These are phyloP conservation scores for Boletellus deceptivus DNA, from an alignment of 1,284 basidiomycete species.

Conservation along the genomic window DNA sequence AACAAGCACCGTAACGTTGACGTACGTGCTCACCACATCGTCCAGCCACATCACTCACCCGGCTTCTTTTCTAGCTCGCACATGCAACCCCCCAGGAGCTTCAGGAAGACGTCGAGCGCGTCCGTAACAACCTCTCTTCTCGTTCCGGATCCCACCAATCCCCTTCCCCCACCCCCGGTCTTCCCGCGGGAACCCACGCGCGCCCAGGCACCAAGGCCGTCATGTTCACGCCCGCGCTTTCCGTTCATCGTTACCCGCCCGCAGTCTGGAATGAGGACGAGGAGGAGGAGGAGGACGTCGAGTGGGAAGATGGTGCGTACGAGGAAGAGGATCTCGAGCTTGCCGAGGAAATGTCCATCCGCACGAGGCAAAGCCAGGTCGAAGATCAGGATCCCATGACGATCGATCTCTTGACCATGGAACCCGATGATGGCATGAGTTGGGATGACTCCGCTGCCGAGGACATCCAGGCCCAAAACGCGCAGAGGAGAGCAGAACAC, in stretches of 20 bases:
- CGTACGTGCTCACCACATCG: slow-evolving; percentile 47
- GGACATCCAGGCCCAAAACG: slow-evolving; percentile 41
- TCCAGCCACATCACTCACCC: neutral
- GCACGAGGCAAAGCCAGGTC: slow-evolving; percentile 37
- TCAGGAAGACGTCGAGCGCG: slow-evolving; percentile 51
- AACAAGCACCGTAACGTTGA: slow-evolving; percentile 99
- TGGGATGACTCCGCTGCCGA: slow-evolving; percentile 69
- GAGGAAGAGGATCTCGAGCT: slow-evolving; percentile 65
- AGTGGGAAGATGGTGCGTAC: slow-evolving; percentile 75
- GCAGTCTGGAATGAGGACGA: slow-evolving; percentile 82
- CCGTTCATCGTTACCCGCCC: slow-evolving; percentile 71
- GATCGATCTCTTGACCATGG: slow-evolving; percentile 40
- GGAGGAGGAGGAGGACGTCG: slow-evolving; percentile 69
- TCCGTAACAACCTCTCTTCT: slow-evolving; percentile 51
- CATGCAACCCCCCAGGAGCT: slow-evolving; percentile 71
- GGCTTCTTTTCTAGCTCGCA: slow-evolving; percentile 52
- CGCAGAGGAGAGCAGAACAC: slow-evolving; percentile 24
- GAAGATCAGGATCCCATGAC: slow-evolving; percentile 28
- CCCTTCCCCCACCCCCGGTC: slow-evolving; percentile 46
- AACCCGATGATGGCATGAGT: slow-evolving; percentile 71
- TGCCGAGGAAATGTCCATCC: slow-evolving; percentile 45
- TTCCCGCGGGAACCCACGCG: slow-evolving; percentile 21
- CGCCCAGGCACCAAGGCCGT: slow-evolving; percentile 42
- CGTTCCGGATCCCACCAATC: slow-evolving; percentile 45
- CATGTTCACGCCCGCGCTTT: slow-evolving; percentile 57